Base-by-base conservation (phyloP, 192 early-diverging fungal genomes). In the Linnemannia elongata region DNA sequence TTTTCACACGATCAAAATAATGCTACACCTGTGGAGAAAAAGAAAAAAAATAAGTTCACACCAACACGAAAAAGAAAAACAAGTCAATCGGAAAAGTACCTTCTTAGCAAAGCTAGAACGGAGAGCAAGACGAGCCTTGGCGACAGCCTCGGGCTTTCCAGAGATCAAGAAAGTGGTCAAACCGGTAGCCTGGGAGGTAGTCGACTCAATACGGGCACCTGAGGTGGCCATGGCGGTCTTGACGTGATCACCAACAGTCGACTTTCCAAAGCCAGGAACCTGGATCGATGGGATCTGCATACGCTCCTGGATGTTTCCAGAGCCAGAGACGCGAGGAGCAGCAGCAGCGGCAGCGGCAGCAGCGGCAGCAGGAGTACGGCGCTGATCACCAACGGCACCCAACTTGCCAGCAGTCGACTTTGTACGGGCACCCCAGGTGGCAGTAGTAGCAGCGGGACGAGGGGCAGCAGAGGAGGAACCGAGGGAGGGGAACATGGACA, bases 121-220 rank as follows among this genome's bases (percentile, higher is more conserved):
- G 18, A 99, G 88, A 68, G 97, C 95, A 42, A 94, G 93, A 77
- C 96, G 96, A 20, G 97, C 96, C 63, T 90, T 90, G 74, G 92
- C 93, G 27, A 98, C 96, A 75, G 91, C 92, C 30, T 96, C 95
- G n/a, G 93, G 87, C 66, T 93, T 92, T 66, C 98, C 98, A 82
- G 93, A 93, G 88, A 99, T 94, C 35, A 98, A 82, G 74, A 97
- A 96, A 30, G 97, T 97, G 41, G 95, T 92, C 4, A 93, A 94
- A 20, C 93, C 91, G 33, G 92, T 92, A 47, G 90, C 92, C 42
- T 90, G 85, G 90, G 95, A 94, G 44, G 95, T 95, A 55, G 96
- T 96, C 20, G 95, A 91, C 60, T 98, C 96, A 75, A 99, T 98
- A 33, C 92, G 91, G 15, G 97, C 96, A 73, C 92, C 89, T 4